Base-by-base conservation (phyloP, 73 alveolate species). In the Stentor roeselii region DNA sequence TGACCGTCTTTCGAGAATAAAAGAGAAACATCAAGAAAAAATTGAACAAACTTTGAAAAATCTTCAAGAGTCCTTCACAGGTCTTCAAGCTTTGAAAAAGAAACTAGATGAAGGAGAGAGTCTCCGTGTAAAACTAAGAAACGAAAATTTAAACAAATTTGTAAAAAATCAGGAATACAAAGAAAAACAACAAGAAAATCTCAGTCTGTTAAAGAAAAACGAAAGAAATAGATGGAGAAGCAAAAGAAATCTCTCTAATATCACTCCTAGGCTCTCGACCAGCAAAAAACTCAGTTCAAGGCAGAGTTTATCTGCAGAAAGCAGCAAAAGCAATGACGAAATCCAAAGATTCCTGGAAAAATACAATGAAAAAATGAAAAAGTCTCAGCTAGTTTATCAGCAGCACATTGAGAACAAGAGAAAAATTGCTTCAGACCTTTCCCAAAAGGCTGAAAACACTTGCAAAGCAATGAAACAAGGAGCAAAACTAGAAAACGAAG, bases 401-500 rank as follows among this genome's bases (percentile, higher is more conserved):
- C 37, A 30, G 37, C 21, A 67, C 34, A 30, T 67, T n/a, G 37
- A 67, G 37, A 21, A 67, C 11, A 67, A 34, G 37, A 67, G 37
- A 34, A 32, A 67, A 67, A 40, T 34, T 0, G 80, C 80, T 1
- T n/a, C 80, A 67, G 37, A 21, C 21, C 11, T 67, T 30, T 21
- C 42, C 2, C 42, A 67, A 67, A 67, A 67, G 34, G 80, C 80
- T 67, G 80, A 67, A 34, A 67, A 11, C 34, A 67, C 37, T 2
- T 27, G n/a, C 27, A 67, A 67, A 67, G 37, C 80, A 34, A 32
- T 67, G 1, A 32, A 34, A 32, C 1, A 32, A 40, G n/a, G 42
- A 30, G 34, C 14, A 34, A 40, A 67, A 67, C 42, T 27, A 30
- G 80, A 67, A 30, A 11, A 15, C 27, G 21, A 15, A 21, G 80